These are phyloP conservation scores for Earliella scabrosa DNA, from an alignment of 1,284 basidiomycete genomes.

Conservation along the genomic window DNA sequence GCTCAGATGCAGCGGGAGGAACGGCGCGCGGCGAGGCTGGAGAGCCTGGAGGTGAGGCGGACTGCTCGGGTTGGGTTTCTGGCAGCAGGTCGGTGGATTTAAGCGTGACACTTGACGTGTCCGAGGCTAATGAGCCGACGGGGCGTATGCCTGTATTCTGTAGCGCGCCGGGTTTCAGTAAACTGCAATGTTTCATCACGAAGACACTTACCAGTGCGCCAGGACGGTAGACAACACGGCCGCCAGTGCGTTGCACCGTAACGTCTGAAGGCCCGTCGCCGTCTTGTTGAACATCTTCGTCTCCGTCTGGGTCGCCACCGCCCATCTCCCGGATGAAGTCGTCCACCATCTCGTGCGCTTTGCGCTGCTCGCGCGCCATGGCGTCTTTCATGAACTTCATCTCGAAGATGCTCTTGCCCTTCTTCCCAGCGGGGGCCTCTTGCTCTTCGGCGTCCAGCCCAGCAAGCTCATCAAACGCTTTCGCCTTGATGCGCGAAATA, in stretches of 20 bases:
- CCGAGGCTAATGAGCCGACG: constrained; percentile 55
- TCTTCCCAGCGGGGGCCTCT: constrained; percentile 35
- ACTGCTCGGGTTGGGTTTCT: constrained; percentile 26
- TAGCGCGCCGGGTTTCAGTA: background rate
- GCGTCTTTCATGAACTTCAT: constrained; percentile 98
- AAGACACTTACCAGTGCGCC: constrained; percentile 43
- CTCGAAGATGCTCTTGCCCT: constrained; percentile 74
- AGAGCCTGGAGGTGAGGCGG: constrained; percentile 20
- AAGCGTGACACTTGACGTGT: constrained; percentile 71
- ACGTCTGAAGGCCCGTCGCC: constrained; percentile 40
- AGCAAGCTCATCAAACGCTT: constrained; percentile 77
- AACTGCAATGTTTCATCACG: background rate
- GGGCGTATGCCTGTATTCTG: constrained; percentile 31
- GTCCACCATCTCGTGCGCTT: constrained; percentile 64
- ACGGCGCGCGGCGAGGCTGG: constrained; percentile 18
- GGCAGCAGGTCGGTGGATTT: constrained; percentile 60
- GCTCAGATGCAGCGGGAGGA: constrained; percentile 25
- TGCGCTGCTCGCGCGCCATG: constrained; percentile 66
- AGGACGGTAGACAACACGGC: constrained; percentile 61
- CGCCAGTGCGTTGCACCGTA: constrained; percentile 55
- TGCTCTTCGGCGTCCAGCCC: constrained; percentile 46
- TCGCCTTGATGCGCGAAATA: constrained; percentile 56
- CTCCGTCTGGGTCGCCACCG: constrained; percentile 36
- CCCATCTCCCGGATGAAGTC: constrained; percentile 76
- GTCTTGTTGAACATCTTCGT: constrained; percentile 39